Evolutionary conservation across 805 yeast species (phyloP), one percentile per base, ranked within the genome.

Genomic region (Kurtzmaniella cleridarum): DNA sequence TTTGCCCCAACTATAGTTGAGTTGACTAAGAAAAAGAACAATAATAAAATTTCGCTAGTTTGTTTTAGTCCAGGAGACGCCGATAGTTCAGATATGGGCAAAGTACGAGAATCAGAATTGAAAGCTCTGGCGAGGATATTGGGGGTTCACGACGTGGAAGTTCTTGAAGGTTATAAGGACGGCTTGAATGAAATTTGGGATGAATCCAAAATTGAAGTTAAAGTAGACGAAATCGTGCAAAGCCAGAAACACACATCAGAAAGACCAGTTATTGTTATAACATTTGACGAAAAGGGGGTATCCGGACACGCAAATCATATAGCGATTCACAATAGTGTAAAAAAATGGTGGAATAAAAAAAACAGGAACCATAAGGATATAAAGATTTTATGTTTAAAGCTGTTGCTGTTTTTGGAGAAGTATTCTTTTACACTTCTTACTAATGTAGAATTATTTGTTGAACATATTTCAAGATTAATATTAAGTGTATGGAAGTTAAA

Each of bases 241-340:
- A 31, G 41, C 12, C 24, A 20, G 24, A 39, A 42, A 15, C 46
- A 48, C 42, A 39, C 50, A 31, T 33, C 36, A 5, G 30, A 43
- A 18, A 42, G 55, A 0, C 44, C 49, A 5, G 44, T 66, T 13
- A 67, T 74, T 5, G 50, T 90, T 8, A 49, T 91, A 26, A 85
- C 97, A 0, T 91, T 93, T 59, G 98, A 93, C 62, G 71, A 72
- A 28, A 36, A 52, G 15, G 98, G 98, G 1, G 84, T 93, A 3
- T 88, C 97, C 0, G 69, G 73, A 35, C 98, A 93, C 60, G 75
- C 85, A n/a, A 93, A 93, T 59, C 98, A 93, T 59, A 76, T 66
- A 18, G 73, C 90, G 1, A 59, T 86, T 35, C 71, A 65, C 54
- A 51, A 69, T 36, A 89, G 84, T 2, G 74, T 71, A 10, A 44